phyloP scores from a whole-genome alignment of 2,329 filamentous ascomycete genomes.

The Fusarium hainanense region DNA sequence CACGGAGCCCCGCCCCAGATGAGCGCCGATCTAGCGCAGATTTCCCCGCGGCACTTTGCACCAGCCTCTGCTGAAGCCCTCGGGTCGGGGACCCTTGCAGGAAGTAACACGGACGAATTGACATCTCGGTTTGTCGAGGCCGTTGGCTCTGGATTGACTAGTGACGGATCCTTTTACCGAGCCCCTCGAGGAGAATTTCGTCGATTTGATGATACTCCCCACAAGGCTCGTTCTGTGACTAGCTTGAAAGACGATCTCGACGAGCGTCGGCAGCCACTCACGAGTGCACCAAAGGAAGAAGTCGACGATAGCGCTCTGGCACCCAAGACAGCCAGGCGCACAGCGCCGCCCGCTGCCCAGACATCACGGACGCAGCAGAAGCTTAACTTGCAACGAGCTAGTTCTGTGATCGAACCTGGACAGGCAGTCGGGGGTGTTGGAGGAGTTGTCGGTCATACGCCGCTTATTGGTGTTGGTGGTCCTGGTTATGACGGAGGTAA shows the following conservation, averaged over 20 bases:
- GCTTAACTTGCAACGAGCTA: slow-evolving; percentile 77
- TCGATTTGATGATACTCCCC: slow-evolving; percentile 50
- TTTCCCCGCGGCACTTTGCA: slow-evolving; percentile 53
- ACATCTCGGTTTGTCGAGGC: slow-evolving; percentile 70
- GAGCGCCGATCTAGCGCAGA: slow-evolving; percentile 65
- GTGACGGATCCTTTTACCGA: slow-evolving; percentile 65
- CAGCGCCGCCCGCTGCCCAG: slow-evolving; percentile 59
- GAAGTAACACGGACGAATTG: slow-evolving; percentile 59
- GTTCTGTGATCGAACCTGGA: slow-evolving; percentile 75
- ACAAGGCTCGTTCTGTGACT: slow-evolving; percentile 57
- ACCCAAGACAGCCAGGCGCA: slow-evolving; percentile 56
- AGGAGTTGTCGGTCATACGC: slow-evolving; percentile 57
- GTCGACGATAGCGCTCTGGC: slow-evolving; percentile 59
- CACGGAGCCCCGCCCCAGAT: slow-evolving; percentile 72
- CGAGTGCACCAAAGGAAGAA: slow-evolving; percentile 45
- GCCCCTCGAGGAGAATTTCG: slow-evolving; percentile 47
- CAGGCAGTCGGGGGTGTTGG: slow-evolving; percentile 54
- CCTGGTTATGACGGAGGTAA: slow-evolving; percentile 63
- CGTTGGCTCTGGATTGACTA: slow-evolving; percentile 60
- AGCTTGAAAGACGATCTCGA: slow-evolving; percentile 48
- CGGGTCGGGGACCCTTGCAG: slow-evolving; percentile 40
- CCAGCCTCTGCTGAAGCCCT: slow-evolving; percentile 47
- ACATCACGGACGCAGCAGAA: slow-evolving; percentile 80
- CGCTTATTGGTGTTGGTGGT: slow-evolving; percentile 64
- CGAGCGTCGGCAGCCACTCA: slow-evolving; percentile 33